phyloP scores from a whole-genome alignment of 2,329 filamentous ascomycete genomes.

The Fusarium illudens region DNA sequence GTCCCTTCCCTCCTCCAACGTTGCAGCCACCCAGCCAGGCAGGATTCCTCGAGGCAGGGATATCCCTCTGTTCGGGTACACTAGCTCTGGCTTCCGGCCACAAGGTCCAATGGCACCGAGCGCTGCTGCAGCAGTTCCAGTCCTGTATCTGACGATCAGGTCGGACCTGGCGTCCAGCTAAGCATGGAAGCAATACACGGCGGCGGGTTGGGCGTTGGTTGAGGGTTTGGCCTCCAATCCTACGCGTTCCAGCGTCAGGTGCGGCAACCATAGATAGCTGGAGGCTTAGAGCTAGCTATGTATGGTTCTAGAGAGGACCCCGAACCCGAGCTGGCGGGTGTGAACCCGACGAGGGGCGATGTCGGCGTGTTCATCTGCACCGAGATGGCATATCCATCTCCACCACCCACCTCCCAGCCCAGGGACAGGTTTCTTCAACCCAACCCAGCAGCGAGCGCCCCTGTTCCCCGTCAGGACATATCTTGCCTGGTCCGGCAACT shows the following conservation, averaged over 20 bases:
- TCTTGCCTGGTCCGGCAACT: not conserved
- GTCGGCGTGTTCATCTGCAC: not conserved
- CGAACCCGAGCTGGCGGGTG: not conserved
- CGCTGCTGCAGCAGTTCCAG: not conserved
- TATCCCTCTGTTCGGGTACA: conserved; percentile 19
- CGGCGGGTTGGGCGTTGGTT: not conserved
- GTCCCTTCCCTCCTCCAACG: too few relatives aligned
- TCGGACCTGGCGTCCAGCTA: not conserved
- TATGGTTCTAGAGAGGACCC: not conserved
- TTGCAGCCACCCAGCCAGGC: conserved; percentile 3
- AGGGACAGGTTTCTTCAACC: not conserved
- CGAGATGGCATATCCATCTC: not conserved
- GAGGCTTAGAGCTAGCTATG: not conserved
- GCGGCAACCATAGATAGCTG: not conserved
- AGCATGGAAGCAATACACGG: not conserved
- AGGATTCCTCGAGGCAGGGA: conserved; percentile 25
- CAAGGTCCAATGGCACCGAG: not conserved
- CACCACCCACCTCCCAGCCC: not conserved
- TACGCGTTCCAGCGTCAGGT: not conserved
- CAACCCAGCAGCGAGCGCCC: not conserved
- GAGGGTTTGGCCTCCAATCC: not conserved
- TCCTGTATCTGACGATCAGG: not conserved
- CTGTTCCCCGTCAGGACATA: not conserved
- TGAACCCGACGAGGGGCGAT: not conserved
- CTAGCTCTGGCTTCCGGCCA: conserved; percentile 11